Percentiles rank a stretch among this genome's conserved stretches.
Evolutionary conservation across 1,284 basidiomycete species (phyloP).

Genomic region (Trichosporon sp.): DNA sequence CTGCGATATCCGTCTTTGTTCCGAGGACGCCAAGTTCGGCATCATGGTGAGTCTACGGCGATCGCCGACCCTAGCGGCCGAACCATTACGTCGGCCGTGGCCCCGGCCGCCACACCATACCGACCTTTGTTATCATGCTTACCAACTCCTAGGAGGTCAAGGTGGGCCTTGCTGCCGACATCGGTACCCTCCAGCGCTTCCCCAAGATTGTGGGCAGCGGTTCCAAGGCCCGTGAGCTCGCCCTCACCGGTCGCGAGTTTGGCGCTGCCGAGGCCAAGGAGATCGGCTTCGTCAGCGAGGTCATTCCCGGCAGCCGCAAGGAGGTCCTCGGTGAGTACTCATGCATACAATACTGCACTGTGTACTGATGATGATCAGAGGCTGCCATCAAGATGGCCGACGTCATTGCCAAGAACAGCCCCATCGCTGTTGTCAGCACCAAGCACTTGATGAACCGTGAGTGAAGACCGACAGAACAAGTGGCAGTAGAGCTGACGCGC

Average conservation of each 20-base stretch:
- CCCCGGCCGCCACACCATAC: background rate
- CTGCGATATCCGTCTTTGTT: constrained; percentile 78
- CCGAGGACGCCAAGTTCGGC: constrained; percentile 67
- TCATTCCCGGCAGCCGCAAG: constrained; percentile 69
- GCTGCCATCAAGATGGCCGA: constrained; percentile 70
- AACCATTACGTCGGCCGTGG: background rate
- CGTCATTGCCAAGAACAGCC: constrained; percentile 74
- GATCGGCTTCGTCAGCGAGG: constrained; percentile 75
- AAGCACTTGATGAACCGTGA: constrained; percentile 67
- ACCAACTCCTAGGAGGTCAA: constrained; percentile 72
- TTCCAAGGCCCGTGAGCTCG: constrained; percentile 76
- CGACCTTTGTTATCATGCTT: constrained; percentile 1
- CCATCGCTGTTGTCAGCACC: constrained; percentile 77
- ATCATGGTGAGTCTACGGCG: constrained; percentile 66
- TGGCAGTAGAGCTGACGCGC: constrained; percentile 10
- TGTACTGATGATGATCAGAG: constrained; percentile 37
- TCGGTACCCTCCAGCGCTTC: constrained; percentile 82
- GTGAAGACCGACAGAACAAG: constrained; percentile 21
- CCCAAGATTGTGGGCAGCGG: constrained; percentile 80
- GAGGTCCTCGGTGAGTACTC: constrained; percentile 56
- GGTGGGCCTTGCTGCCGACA: constrained; percentile 85
- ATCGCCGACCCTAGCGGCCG: background rate
- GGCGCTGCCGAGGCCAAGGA: constrained; percentile 68
- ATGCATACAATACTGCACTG: background rate
- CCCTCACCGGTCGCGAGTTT: constrained; percentile 76